phyloP scores from a whole-genome alignment of 345 rosid species.

The Turnera subulata region DNA sequence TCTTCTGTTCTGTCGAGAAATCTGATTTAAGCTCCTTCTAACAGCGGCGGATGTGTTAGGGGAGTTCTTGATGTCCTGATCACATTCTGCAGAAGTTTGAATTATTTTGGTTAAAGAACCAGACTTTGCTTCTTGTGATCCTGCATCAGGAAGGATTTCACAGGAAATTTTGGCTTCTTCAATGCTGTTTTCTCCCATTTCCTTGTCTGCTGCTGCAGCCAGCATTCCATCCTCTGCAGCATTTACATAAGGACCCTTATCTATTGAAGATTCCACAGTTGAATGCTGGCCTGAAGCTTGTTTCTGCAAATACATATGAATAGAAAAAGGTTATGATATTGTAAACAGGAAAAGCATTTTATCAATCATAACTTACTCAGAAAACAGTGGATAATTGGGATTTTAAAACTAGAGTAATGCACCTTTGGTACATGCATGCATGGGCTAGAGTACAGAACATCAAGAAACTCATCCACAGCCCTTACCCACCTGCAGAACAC shows the following conservation, averaged over 20 bases:
- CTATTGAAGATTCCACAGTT: slow-evolving; percentile 45
- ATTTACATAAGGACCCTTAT: slow-evolving; percentile 63
- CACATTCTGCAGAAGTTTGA: slow-evolving; percentile 20
- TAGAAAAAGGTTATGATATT: background rate
- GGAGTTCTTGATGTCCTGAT: slow-evolving; percentile 13
- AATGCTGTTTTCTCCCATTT: no score
- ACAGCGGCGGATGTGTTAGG: slow-evolving; percentile 18
- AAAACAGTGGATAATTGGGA: background rate
- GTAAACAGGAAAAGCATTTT: no score
- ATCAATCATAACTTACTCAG: no score
- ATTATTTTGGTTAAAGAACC: background rate
- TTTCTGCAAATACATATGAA: slow-evolving; percentile 26
- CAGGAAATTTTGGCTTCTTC: slow-evolving; percentile 2
- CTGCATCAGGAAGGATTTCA: slow-evolving; percentile 12
- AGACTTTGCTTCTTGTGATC: slow-evolving; percentile 18
- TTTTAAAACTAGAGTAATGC: slow-evolving; percentile 6
- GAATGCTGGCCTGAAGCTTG: slow-evolving; percentile 22
- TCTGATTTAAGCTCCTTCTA: slow-evolving; percentile 38
- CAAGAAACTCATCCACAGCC: slow-evolving; percentile 70
- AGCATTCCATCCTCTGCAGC: slow-evolving; percentile 62
- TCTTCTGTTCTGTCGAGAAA: slow-evolving; percentile 31
- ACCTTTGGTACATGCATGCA: slow-evolving; percentile 66
- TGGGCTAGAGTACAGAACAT: slow-evolving; percentile 52
- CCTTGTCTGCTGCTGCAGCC: slow-evolving; percentile 49
- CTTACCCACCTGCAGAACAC: slow-evolving; percentile 75